phyloP scores from a whole-genome alignment of 2,329 filamentous ascomycete genomes.

The Calonectria crousiana region DNA sequence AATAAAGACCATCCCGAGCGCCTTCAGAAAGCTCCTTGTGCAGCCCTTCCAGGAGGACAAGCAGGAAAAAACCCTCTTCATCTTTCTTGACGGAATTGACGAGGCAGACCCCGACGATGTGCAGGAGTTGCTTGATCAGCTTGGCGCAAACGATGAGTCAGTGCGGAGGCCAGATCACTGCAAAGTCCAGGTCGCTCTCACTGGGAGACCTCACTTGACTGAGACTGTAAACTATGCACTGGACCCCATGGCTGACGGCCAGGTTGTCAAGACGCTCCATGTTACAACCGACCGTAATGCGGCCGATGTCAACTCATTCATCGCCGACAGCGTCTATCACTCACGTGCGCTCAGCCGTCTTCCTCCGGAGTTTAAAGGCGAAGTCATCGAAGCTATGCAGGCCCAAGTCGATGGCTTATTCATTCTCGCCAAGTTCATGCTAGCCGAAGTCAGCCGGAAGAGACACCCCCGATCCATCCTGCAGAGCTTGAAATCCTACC shows the following conservation, averaged over 20 bases:
- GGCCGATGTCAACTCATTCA: slow-evolving; percentile 57
- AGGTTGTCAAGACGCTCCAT: slow-evolving; percentile 54
- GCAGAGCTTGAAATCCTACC: slow-evolving; percentile 58
- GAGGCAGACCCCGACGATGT: slow-evolving; percentile 56
- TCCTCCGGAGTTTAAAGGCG: slow-evolving; percentile 48
- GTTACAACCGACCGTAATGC: slow-evolving; percentile 58
- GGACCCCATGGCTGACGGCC: slow-evolving; percentile 47
- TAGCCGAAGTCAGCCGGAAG: slow-evolving; percentile 61
- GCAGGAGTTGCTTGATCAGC: slow-evolving; percentile 50
- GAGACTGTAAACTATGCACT: slow-evolving; percentile 52
- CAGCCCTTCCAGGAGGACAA: slow-evolving; percentile 52
- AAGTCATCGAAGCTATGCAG: slow-evolving; percentile 55
- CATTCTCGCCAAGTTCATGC: slow-evolving; percentile 63
- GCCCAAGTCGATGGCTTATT: slow-evolving; percentile 61
- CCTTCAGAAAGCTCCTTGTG: slow-evolving; percentile 56
- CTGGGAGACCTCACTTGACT: slow-evolving; percentile 57
- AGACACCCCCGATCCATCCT: slow-evolving; percentile 59
- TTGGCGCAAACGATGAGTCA: slow-evolving; percentile 45
- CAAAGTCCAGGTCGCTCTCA: slow-evolving; percentile 53
- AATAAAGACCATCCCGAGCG: slow-evolving; percentile 58
- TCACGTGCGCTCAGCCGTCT: slow-evolving; percentile 53
- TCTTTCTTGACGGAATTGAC: slow-evolving; percentile 62
- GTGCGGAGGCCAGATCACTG: slow-evolving; percentile 30
- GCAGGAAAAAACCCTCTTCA: slow-evolving; percentile 51
- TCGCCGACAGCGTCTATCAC: slow-evolving; percentile 54